Conservation (phyloP, 75 land plant genomes). For the Azolla pinnata region DNA sequence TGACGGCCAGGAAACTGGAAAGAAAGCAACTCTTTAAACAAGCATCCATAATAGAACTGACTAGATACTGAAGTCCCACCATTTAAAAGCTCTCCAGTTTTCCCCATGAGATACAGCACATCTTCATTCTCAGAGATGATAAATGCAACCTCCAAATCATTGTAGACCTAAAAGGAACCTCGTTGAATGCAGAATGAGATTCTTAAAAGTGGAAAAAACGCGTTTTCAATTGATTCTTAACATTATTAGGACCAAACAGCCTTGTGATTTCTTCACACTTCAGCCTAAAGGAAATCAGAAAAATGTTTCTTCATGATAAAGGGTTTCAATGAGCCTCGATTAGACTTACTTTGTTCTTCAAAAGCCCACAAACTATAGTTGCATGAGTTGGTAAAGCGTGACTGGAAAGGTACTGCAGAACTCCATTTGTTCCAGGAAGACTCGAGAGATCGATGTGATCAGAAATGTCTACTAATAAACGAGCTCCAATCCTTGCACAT, state of each 20-base stretch:
- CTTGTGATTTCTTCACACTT: no score
- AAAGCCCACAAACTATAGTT: constrained; percentile 77
- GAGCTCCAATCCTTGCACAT: constrained; percentile 58
- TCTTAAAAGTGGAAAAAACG: no score
- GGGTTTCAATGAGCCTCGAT: no score
- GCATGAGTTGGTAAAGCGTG: constrained; percentile 72
- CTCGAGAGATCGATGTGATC: constrained; percentile 90
- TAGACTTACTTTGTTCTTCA: constrained; percentile 91
- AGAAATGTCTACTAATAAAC: constrained; percentile 89
- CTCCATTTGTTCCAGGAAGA: constrained; percentile 86
- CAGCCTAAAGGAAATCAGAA: no score
- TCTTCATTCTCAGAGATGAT: constrained; percentile 72
- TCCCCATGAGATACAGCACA: constrained; percentile 58
- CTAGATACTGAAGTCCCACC: constrained; percentile 72
- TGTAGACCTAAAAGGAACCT: constrained; percentile 95
- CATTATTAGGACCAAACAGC: no score
- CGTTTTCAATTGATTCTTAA: no score
- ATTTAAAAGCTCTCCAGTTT: constrained; percentile 64
- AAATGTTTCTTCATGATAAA: no score
- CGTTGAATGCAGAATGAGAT: no score
- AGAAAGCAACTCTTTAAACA: constrained; percentile 80
- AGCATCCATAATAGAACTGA: constrained; percentile 92
- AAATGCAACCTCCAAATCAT: constrained; percentile 94
- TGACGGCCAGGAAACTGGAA: constrained; percentile 92
- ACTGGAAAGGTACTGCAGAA: constrained; percentile 75